These are phyloP conservation scores for Plasmodium blacklocki DNA, from an alignment of 169 alveolate species.

Conservation along the genomic window DNA sequence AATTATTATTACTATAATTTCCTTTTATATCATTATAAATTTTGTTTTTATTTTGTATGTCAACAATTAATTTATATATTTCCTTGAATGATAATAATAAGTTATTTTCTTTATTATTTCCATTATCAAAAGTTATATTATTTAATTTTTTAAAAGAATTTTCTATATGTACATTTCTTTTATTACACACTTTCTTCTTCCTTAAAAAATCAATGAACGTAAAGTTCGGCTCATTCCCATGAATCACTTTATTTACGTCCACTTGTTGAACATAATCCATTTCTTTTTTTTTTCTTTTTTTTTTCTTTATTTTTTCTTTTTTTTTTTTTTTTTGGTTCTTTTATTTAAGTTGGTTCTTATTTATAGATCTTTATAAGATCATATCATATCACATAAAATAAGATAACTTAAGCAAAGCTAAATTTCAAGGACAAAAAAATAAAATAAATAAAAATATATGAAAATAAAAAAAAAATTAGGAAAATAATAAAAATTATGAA, in stretches of 20 bases:
- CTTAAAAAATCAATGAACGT: conserved; percentile 10
- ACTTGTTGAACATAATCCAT: conserved; percentile 42
- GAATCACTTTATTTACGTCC: conserved; percentile 33
- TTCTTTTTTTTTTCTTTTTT: conserved; percentile 7
- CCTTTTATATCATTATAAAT: not conserved
- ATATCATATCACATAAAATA: too few relatives aligned
- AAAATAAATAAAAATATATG: not conserved
- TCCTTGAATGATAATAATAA: too few relatives aligned
- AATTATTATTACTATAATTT: not conserved
- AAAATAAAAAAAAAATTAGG: not conserved
- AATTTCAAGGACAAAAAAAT: conserved; percentile 6
- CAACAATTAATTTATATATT: too few relatives aligned
- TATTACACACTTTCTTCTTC: conserved; percentile 7
- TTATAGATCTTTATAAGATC: too few relatives aligned
- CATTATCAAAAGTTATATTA: too few relatives aligned
- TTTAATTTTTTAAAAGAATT: too few relatives aligned
- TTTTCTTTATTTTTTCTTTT: not conserved
- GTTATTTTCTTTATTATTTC: too few relatives aligned
- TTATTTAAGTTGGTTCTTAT: too few relatives aligned
- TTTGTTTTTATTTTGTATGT: not conserved
- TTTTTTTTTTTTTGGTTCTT: not conserved
- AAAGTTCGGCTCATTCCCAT: conserved; percentile 25
- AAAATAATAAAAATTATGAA: not conserved
- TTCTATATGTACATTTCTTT: not conserved
- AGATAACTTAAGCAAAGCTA: not conserved